Conservation (phyloP, 305 asterid genomes). For the Caryopteris hybrid region DNA sequence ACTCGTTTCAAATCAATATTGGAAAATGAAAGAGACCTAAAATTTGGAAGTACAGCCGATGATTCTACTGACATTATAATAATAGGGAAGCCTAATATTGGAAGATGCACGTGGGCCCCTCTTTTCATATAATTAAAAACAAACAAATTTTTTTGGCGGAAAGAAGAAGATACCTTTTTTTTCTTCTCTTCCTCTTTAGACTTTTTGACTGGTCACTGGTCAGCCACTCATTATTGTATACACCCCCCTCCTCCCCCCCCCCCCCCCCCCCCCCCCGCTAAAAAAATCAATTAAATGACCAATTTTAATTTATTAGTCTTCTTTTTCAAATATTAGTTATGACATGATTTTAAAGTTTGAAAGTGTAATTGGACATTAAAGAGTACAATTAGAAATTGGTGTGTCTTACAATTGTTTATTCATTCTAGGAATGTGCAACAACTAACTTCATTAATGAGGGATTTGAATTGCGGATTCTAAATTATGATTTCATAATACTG, state of each 20-base stretch:
- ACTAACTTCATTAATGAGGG: background rate
- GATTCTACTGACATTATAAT: no score
- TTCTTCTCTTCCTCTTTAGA: background rate
- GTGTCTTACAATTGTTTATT: background rate
- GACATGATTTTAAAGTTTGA: background rate
- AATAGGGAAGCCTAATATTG: background rate
- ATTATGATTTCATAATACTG: background rate
- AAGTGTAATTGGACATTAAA: background rate
- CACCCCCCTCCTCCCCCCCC: no score
- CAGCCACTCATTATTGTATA: slow-evolving; percentile 7
- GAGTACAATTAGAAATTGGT: background rate
- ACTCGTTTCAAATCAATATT: slow-evolving; percentile 5
- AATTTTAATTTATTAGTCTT: no score
- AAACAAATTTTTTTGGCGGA: slow-evolving; percentile 23
- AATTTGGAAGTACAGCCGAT: background rate
- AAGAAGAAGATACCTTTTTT: slow-evolving; percentile 32
- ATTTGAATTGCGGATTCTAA: background rate
- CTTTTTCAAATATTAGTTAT: background rate
- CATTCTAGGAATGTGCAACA: background rate
- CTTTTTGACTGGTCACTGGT: slow-evolving; percentile 41
- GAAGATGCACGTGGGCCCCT: slow-evolving; percentile 12
- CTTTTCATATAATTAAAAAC: background rate
- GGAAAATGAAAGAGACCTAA: background rate
- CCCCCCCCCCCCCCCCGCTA: background rate
- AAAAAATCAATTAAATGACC: no score